These are phyloP conservation scores for Graphilbum ipis-grandicollis DNA, from an alignment of 2,329 filamentous ascomycete genomes.

Conservation along the genomic window DNA sequence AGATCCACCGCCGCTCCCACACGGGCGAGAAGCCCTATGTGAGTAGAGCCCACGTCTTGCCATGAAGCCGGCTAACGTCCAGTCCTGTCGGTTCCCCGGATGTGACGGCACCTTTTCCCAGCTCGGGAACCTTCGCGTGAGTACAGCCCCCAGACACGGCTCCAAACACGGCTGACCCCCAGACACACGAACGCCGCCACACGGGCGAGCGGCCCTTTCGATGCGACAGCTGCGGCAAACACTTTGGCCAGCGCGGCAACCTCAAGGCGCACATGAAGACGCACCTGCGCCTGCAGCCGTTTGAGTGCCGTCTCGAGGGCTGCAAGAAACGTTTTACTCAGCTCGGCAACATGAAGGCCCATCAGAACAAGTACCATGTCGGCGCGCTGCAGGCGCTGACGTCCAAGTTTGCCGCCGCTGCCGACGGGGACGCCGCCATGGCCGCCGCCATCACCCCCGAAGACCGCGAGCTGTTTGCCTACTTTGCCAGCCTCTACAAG, in stretches of 20 bases:
- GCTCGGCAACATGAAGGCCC: conserved; percentile 82
- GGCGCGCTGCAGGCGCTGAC: conserved; percentile 55
- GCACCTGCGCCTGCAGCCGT: conserved; percentile 62
- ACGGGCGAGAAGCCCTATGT: conserved; percentile 85
- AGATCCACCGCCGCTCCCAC: conserved; percentile 77
- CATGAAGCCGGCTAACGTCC: neutral
- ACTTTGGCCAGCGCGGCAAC: conserved; percentile 74
- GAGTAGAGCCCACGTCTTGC: no score
- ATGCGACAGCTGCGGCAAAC: conserved; percentile 65
- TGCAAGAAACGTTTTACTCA: conserved; percentile 84
- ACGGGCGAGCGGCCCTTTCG: conserved; percentile 73
- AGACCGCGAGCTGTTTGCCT: conserved; percentile 62
- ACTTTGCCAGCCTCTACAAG: conserved; percentile 81
- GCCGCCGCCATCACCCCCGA: conserved; percentile 18
- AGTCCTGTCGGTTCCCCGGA: neutral
- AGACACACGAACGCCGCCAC: conserved; percentile 79
- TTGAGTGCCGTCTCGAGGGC: conserved; percentile 61
- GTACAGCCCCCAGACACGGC: conserved; percentile 12
- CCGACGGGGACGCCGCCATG: conserved; percentile 44
- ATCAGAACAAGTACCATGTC: conserved; percentile 87
- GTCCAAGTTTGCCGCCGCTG: conserved; percentile 47
- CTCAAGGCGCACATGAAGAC: conserved; percentile 70
- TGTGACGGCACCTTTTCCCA: conserved; percentile 78
- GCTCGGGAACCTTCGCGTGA: conserved; percentile 73
- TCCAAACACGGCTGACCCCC: neutral